phyloP scores from a whole-genome alignment of 495 filamentous ascomycete genomes.

The Penicilliopsis zonata region DNA sequence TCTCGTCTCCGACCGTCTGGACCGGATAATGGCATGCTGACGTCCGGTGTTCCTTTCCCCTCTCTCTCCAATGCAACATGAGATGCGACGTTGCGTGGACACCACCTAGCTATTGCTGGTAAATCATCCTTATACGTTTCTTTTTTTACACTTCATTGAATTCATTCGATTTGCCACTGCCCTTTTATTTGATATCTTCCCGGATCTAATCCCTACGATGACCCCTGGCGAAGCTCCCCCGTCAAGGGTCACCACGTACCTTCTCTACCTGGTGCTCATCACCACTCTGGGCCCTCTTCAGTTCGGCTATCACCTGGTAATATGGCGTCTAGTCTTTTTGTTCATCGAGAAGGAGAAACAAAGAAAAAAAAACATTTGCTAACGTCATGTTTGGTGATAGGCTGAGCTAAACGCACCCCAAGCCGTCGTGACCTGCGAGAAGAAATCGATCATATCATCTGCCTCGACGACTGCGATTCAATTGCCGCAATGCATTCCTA shows the following conservation, averaged over 20 bases:
- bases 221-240: slow-evolving; percentile 7
- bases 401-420: slow-evolving; percentile 92
- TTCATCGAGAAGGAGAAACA: too few species aligned
- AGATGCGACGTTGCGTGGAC: too few species aligned
- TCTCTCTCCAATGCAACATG: too few species aligned
- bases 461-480: slow-evolving; percentile 13
- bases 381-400: slow-evolving; percentile 27
- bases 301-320: slow-evolving; percentile 93
- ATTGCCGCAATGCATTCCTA: slow-evolving; percentile 73
- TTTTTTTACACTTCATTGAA: too few species aligned
- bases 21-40: too few species aligned
- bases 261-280: slow-evolving; percentile 51
- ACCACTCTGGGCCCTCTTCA: slow-evolving; percentile 72
- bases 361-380: too few species aligned
- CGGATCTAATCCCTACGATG: slow-evolving; percentile 7
- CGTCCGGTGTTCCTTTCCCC: too few species aligned
- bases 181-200: too few species aligned
- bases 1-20: too few species aligned
- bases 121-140: too few species aligned
- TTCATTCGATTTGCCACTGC: too few species aligned
- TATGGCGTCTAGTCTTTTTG: slow-evolving; percentile 8
- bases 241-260: slow-evolving; percentile 42
- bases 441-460: slow-evolving; percentile 39
- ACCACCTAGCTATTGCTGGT: too few species aligned
- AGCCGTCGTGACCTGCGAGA: slow-evolving; percentile 73